These are phyloP conservation scores for Imleria badia DNA, from an alignment of 768 basidiomycete genomes.

Conservation along the genomic window DNA sequence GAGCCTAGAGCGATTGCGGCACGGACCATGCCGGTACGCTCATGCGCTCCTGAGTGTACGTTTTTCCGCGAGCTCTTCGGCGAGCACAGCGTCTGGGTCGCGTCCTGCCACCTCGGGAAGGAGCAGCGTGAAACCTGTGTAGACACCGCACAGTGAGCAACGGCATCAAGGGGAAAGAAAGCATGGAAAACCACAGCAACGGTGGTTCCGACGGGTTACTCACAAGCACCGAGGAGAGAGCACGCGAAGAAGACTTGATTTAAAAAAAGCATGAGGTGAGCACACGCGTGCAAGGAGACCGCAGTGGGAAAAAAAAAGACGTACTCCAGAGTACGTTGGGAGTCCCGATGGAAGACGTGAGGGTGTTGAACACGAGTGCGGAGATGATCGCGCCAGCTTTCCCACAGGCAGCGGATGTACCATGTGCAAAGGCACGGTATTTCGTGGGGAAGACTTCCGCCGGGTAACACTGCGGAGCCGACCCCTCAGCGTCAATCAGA, in stretches of 20 bases:
- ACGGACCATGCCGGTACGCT: not conserved
- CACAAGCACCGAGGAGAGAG: conserved; percentile 55
- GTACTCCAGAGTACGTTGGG: conserved; percentile 69
- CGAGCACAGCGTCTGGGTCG: conserved; percentile 48
- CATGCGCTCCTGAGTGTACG: not conserved
- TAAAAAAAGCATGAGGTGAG: not conserved
- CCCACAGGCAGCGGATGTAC: conserved; percentile 69
- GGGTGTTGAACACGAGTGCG: conserved; percentile 67
- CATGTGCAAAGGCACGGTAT: conserved; percentile 72
- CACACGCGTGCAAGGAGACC: not conserved
- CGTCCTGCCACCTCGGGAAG: conserved; percentile 53
- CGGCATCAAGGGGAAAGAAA: not conserved
- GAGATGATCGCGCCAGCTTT: conserved; percentile 79
- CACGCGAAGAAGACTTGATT: conserved; percentile 65
- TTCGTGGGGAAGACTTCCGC: conserved; percentile 81
- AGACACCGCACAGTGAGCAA: not conserved
- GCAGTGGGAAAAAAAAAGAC: conserved; percentile 26
- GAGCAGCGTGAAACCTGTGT: conserved; percentile 40
- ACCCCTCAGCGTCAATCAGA: not conserved
- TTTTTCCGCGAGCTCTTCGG: conserved; percentile 36
- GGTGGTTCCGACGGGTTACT: conserved; percentile 11
- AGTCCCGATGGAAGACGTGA: conserved; percentile 61
- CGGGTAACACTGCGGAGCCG: conserved; percentile 55
- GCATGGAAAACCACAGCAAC: no score
- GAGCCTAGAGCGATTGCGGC: no score